Evolutionary conservation across 176 grass and related monocot genomes (phyloP).

Genomic region (Cenchrus fungigraminus): DNA sequence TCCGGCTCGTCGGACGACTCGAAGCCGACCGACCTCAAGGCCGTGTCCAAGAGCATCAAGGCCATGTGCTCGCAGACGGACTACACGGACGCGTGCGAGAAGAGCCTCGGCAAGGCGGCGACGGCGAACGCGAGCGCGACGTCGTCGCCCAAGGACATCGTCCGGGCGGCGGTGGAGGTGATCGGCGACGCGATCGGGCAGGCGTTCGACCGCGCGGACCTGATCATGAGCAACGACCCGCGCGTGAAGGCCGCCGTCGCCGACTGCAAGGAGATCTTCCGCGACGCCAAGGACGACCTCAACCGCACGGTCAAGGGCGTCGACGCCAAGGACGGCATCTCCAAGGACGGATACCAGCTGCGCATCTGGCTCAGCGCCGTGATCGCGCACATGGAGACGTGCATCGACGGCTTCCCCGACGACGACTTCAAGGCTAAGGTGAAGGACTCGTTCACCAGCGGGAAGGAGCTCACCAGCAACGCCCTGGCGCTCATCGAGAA

Average conservation of each 20-base stretch:
- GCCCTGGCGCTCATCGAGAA: constrained; percentile 79
- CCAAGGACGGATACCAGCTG: constrained; percentile 56
- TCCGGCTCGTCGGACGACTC: neutral
- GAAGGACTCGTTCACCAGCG: constrained; percentile 54
- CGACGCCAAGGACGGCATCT: constrained; percentile 47
- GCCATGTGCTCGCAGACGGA: constrained; percentile 62
- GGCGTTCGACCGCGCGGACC: constrained; percentile 63
- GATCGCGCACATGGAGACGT: constrained; percentile 77
- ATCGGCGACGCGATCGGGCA: constrained; percentile 53
- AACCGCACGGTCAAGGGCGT: constrained; percentile 49
- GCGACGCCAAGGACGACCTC: constrained; percentile 57
- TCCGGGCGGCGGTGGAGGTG: constrained; percentile 54
- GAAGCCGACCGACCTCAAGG: constrained; percentile 9
- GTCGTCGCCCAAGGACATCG: constrained; percentile 60
- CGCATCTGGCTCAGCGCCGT: constrained; percentile 81
- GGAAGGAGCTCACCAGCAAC: constrained; percentile 75
- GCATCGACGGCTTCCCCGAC: constrained; percentile 89
- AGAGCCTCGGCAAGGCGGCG: constrained; percentile 58
- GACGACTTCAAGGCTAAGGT: constrained; percentile 73
- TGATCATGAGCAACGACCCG: constrained; percentile 62
- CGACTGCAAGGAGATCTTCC: constrained; percentile 74
- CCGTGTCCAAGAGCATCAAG: constrained; percentile 57
- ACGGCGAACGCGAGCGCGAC: constrained; percentile 53
- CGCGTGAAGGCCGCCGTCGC: constrained; percentile 56
- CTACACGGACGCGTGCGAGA: constrained; percentile 59